Percentiles rank a stretch among this genome's conserved stretches.
Evolutionary conservation across 2,329 filamentous ascomycete species (phyloP).

Genomic region (Orbilia javanica): DNA sequence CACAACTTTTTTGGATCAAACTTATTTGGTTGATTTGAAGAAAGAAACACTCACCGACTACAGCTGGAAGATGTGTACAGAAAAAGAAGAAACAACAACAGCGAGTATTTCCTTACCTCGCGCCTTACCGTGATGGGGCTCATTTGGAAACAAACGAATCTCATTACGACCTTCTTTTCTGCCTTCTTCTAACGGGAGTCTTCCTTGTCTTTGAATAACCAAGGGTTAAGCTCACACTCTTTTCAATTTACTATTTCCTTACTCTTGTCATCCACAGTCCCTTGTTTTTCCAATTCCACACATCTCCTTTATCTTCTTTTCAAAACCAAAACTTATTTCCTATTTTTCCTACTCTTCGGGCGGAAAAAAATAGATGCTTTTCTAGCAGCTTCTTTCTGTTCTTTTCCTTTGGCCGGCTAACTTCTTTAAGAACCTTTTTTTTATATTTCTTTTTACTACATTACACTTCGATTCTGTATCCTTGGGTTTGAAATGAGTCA

Average conservation of each 20-base stretch:
- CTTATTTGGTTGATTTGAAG: constrained; percentile 36
- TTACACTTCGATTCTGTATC: constrained; percentile 52
- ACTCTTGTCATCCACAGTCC: constrained; percentile 24
- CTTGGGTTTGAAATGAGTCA: constrained; percentile 25
- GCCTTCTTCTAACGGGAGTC: constrained; percentile 10
- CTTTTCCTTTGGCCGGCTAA: constrained; percentile 25
- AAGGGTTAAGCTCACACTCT: constrained; percentile 50
- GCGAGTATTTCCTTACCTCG: constrained; percentile 31
- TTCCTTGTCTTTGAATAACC: constrained; percentile 24
- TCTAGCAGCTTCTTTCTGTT: constrained; percentile 24
- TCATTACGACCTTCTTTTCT: constrained; percentile 17
- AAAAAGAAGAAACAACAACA: constrained; percentile 19
- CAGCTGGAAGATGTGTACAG: not conserved
- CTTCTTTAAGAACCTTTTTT: constrained; percentile 24
- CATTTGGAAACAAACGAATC: constrained; percentile 38
- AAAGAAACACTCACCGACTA: constrained; percentile 4
- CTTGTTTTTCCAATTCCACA: constrained; percentile 41
- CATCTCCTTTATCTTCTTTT: constrained; percentile 34
- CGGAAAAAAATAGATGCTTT: constrained; percentile 52
- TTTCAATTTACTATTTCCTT: constrained; percentile 53
- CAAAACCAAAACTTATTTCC: constrained; percentile 36
- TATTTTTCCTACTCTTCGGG: constrained; percentile 42
- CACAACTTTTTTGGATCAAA: constrained; percentile 48
- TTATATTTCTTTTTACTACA: constrained; percentile 25
- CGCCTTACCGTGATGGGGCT: constrained; percentile 10